Evolutionary conservation across 305 asterid genomes (phyloP), one percentile per base, ranked within the genome.

Genomic region (Euphrasia arctica): DNA sequence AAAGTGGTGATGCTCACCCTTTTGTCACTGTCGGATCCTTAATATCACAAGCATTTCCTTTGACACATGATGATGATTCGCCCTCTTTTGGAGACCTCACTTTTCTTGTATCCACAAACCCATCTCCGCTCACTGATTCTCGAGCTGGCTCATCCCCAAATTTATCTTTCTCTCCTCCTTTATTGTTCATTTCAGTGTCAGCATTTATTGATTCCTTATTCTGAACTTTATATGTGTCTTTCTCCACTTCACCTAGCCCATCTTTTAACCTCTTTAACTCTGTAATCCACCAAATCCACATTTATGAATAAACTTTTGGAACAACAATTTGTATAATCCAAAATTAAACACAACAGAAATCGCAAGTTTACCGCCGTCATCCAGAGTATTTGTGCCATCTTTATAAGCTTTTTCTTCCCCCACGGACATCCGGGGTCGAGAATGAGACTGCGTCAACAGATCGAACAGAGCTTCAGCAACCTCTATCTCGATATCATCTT

Each of bases 401-500:
- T 70, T 54, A 11, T 71, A 69, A 15, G 54, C 60, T 32, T 63
- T 75, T 62, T 70, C 81, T 49, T 61, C 72, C 42, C 68, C 73
- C 18, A 61, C 74, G 64, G 82, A 73, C 54, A 72, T 62, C 14
- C 64, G 65, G 15, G 74, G 67, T 25, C 66, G 79, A 25, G 82
- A 76, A 43, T 71, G 81, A 14, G 83, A 75, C 74, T 79, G 88
- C 69, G 75, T 81, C 86, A 74, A 76, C 73, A 86, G 85, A 75
- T 86, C 88, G 72, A 86, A 86, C 68, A 86, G 78, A 66, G 88
- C 94, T 77, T 86, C 94, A 13, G 81, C 88, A 39, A 83, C 90
- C 83, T 86, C 94, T 56, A 83, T 70, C 83, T 85, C 93, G 36
- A 82, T 79, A 45, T 83, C 88, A 48, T 79, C 85, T 72, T 79